Evolutionary conservation across 345 rosid species (phyloP).

Genomic region (Melaleuca quinquenervia): DNA sequence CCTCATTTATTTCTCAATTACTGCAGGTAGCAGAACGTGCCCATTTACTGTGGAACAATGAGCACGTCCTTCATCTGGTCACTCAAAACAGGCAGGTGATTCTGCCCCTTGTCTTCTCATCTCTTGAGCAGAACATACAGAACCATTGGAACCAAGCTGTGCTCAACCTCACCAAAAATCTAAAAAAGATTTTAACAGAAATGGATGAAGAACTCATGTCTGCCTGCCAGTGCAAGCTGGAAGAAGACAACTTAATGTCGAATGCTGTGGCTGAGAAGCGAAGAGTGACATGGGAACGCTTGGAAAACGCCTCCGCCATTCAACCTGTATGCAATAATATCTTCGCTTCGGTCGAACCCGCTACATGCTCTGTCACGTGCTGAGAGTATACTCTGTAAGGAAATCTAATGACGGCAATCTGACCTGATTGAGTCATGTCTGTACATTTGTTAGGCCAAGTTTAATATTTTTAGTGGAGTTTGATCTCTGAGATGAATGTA

Average conservation of each 20-base stretch:
- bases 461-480: background rate
- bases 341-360: conserved; percentile 21
- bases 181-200: conserved; percentile 44
- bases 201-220: conserved; percentile 60
- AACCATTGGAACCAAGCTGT: conserved; percentile 78
- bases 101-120: conserved; percentile 42
- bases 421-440: background rate
- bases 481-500: background rate
- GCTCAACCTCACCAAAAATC: conserved; percentile 49
- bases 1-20: background rate
- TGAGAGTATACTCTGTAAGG: conserved; percentile 7
- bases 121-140: conserved; percentile 49
- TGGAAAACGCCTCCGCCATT: conserved; percentile 40
- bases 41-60: conserved; percentile 68
- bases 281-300: conserved; percentile 49
- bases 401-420: background rate
- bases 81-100: conserved; percentile 43
- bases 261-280: conserved; percentile 42
- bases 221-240: conserved; percentile 38
- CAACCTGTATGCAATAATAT: background rate
- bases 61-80: conserved; percentile 43
- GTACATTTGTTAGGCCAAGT: background rate
- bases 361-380: conserved; percentile 38
- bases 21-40: conserved; percentile 79
- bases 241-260: conserved; percentile 35